Base-by-base conservation (phyloP, 176 grass and related monocot genomes). In the Secale cereale region DNA sequence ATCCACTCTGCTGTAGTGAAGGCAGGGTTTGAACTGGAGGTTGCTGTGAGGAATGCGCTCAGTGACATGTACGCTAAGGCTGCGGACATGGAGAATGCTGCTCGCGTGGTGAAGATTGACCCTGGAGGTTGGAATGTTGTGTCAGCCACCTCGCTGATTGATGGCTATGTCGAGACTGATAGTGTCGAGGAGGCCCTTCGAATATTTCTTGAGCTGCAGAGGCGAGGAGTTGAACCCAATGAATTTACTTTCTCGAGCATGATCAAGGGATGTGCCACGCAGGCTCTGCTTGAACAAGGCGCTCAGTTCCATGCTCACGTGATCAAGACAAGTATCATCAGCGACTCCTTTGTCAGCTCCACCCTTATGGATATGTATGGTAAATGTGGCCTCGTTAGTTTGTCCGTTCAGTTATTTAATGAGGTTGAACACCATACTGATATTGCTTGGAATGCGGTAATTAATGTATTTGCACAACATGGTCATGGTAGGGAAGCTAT, bases 231-330 rank as follows among this genome's bases (percentile, higher is more conserved):
- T 13, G 65, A 85, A 22, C 81, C 92, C 50, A 94, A 94, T 7
- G 92, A 89, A 30, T 94, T 94, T 85, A 91, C 92, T 74, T 89
- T 89, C 64, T 86, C 92, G 2, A 91, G 89, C 89, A 81, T 91
- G 92, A 87, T 94, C 32, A 94, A 91, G 74, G 92, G 85, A 15
- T 94, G 89, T 74, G 89, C 92, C 16, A 67, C 66, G 65, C 86
- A 94, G 39, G 89, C 89, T 31, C 70, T 85, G 32, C 89, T 91
- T 13, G 86, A 91, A 73, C 77, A 94, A 79, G 92, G 92, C 70
- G 64, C 59, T 35, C 92, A 91, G 73, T 35, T 87, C 70, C 89
- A 94, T 87, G 71, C 92, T 32, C 89, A 89, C 33, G 81, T 91
- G 72, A 85, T 89, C 77, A 94, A 94, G 79, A 65, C 63, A 65